These are phyloP conservation scores for Fusarium drepaniforme DNA, from an alignment of 2,329 filamentous ascomycete species.

Conservation along the genomic window DNA sequence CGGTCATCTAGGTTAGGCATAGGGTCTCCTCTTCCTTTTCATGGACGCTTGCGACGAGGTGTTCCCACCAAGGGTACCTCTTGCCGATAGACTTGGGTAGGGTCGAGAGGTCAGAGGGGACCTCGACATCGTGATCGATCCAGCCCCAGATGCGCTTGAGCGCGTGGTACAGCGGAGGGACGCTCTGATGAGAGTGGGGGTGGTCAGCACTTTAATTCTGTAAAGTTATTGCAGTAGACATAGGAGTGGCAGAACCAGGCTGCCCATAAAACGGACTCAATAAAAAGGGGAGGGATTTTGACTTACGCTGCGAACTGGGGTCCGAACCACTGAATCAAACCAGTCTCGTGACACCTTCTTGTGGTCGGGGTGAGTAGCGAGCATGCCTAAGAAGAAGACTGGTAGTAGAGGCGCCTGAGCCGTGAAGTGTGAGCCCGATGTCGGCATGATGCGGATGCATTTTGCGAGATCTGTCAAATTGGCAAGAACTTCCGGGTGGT, in stretches of 20 bases:
- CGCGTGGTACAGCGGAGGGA: constrained; percentile 52
- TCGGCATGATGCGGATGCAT: constrained; percentile 56
- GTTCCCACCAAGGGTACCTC: constrained; percentile 56
- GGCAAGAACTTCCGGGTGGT: constrained; percentile 50
- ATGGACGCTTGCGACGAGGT: constrained; percentile 50
- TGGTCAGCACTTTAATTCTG: constrained; percentile 38
- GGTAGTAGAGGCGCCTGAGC: constrained; percentile 57
- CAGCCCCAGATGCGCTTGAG: constrained; percentile 51
- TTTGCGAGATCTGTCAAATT: constrained; percentile 50
- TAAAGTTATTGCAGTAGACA: constrained; percentile 31
- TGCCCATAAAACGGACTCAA: constrained; percentile 28
- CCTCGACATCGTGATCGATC: constrained; percentile 47
- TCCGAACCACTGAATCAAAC: constrained; percentile 53
- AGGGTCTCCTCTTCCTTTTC: constrained; percentile 50
- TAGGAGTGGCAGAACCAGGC: constrained; percentile 36
- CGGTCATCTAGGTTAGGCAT: constrained; percentile 52
- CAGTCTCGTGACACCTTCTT: constrained; percentile 47
- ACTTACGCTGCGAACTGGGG: constrained; percentile 56
- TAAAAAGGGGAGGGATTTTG: constrained; percentile 18
- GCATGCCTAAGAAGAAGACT: constrained; percentile 55
- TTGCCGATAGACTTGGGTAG: constrained; percentile 42
- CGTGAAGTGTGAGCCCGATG: constrained; percentile 55
- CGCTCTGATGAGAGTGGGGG: constrained; percentile 47
- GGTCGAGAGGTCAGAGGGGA: constrained; percentile 19
- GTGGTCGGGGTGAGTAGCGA: constrained; percentile 48